Percentiles rank a stretch among this genome's conserved stretches.
Conservation (phyloP, 225 moss, liverwort and hornwort species). For the Antitrichia curtipendula region DNA sequence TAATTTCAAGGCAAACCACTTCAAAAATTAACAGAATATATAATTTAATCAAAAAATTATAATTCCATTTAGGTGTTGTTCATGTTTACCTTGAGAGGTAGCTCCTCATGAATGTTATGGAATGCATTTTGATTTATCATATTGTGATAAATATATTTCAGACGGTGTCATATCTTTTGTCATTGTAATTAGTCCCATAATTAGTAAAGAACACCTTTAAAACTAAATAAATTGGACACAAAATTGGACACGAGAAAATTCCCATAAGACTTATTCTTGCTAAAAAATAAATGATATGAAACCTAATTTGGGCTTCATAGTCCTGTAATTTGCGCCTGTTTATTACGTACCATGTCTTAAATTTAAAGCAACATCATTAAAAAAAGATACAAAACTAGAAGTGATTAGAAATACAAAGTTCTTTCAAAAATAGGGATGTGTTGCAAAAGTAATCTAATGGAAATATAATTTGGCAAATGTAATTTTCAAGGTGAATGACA, state of each 20-base stretch:
- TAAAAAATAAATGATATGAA: no score
- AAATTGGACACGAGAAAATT: neutral
- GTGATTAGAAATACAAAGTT: neutral
- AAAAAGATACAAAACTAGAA: neutral
- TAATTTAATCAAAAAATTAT: no score
- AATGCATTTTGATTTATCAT: neutral
- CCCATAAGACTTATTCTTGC: accelerated
- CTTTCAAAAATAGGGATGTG: neutral
- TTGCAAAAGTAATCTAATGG: neutral
- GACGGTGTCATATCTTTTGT: neutral
- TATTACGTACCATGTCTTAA: accelerated
- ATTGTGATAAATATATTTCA: neutral
- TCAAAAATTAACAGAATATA: no score
- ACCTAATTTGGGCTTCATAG: neutral
- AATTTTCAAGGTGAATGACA: neutral
- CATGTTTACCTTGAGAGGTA: no score
- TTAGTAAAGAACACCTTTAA: neutral
- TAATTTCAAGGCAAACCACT: no score
- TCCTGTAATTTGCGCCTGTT: accelerated
- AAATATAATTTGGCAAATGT: neutral
- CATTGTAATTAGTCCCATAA: no score
- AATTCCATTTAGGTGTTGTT: no score
- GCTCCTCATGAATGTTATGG: neutral
- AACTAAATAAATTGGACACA: neutral
- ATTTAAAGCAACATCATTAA: accelerated